These are phyloP conservation scores for Irpex rosettiformis DNA, from an alignment of 1,284 basidiomycete genomes.

Conservation along the genomic window DNA sequence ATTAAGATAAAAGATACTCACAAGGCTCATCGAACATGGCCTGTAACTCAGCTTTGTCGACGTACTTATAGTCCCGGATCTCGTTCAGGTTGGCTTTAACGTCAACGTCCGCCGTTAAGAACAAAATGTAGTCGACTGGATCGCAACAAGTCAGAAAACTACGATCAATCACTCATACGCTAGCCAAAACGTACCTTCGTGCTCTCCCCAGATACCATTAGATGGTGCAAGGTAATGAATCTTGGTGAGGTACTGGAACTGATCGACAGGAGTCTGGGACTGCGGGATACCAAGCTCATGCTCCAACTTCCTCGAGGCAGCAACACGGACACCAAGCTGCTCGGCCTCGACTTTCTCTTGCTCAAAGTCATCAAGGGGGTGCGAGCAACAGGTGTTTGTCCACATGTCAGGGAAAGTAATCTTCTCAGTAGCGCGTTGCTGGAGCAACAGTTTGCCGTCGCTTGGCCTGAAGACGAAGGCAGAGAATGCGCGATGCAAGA, in stretches of 20 bases:
- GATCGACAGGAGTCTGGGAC: slow-evolving; percentile 74
- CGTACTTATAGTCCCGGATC: slow-evolving; percentile 90
- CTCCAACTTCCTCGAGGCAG: slow-evolving; percentile 92
- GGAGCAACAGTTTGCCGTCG: slow-evolving; percentile 93
- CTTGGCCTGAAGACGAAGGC: slow-evolving; percentile 95
- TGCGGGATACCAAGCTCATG: slow-evolving; percentile 95
- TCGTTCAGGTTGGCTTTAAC: slow-evolving; percentile 88
- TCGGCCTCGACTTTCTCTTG: slow-evolving; percentile 75
- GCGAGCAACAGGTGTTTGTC: slow-evolving; percentile 99
- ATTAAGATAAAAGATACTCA: slow-evolving; percentile 28
- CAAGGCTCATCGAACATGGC: slow-evolving; percentile 85
- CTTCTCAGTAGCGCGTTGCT: slow-evolving; percentile 95
- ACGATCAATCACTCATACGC: too few species aligned
- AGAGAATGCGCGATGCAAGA: slow-evolving; percentile 97
- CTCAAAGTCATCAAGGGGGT: slow-evolving; percentile 91
- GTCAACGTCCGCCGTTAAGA: slow-evolving; percentile 88
- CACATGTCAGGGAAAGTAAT: slow-evolving; percentile 99
- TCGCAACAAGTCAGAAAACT: slow-evolving; percentile 7
- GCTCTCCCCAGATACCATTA: slow-evolving; percentile 94
- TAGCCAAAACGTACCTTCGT: slow-evolving; percentile 75
- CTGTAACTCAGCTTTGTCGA: slow-evolving; percentile 86
- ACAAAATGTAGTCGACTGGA: slow-evolving; percentile 98
- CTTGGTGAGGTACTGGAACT: slow-evolving; percentile 93
- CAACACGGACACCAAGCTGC: slow-evolving; percentile 84
- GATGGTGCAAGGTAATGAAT: slow-evolving; percentile 98